Percentiles rank a stretch among this genome's conserved stretches.
Evolutionary conservation across 1,284 basidiomycete genomes (phyloP).

Genomic region (Ganoderma sinense): DNA sequence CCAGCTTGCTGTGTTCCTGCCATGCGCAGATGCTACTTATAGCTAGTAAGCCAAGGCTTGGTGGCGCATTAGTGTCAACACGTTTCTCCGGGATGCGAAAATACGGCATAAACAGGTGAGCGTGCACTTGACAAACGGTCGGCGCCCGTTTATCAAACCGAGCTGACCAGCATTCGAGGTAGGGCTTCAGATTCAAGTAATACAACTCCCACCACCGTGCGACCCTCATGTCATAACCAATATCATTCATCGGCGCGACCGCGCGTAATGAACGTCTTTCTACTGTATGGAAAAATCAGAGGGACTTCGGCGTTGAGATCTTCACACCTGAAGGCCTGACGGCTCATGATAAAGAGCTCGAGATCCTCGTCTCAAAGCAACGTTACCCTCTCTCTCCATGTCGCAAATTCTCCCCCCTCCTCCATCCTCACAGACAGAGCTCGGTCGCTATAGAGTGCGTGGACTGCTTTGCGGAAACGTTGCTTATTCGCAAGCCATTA

Average conservation of each 20-base stretch:
- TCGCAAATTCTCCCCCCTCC: background rate
- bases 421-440: conserved; percentile 9
- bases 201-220: background rate
- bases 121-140: background rate
- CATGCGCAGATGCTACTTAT: background rate
- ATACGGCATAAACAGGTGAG: background rate
- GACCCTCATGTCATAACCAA: background rate
- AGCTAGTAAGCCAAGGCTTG: background rate
- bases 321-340: background rate
- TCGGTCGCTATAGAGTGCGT: conserved; percentile 11
- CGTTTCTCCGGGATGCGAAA: background rate
- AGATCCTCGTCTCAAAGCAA: background rate
- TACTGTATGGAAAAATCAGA: background rate
- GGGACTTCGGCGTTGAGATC: background rate
- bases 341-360: background rate
- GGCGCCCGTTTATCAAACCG: background rate
- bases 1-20: background rate
- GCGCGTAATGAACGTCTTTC: background rate
- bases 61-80: background rate
- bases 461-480: background rate
- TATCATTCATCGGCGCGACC: background rate
- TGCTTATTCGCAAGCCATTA: background rate
- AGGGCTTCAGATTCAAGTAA: background rate
- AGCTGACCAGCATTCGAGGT: background rate
- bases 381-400: background rate